Base-by-base conservation (phyloP, 2,329 filamentous ascomycete species). In the Triangularia setosa region DNA sequence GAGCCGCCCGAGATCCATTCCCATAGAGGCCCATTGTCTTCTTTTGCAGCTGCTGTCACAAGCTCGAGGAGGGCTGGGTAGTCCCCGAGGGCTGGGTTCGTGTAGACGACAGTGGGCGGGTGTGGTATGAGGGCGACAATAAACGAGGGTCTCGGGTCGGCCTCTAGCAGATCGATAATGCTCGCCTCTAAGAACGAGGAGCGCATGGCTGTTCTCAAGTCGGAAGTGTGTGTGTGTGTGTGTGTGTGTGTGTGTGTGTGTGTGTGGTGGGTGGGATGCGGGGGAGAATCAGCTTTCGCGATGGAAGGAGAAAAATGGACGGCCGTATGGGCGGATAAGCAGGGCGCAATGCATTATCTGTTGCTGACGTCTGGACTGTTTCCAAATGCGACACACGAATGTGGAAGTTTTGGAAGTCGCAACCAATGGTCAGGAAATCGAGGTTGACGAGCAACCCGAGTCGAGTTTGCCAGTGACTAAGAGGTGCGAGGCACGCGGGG, bases 91-190 rank as follows among this genome's bases (percentile, higher is more conserved):
- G 73, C 73, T 18, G 72, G 72, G 35, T 72, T 75, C n/a, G 71
- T 71, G 65, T 74, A 75, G 53, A 72, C 70, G 21, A 75, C 67
- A 61, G 70, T 67, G n/a, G 70, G 68, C 35, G 63, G 69, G 59
- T 66, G 71, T 65, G 66, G 66, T 56, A 65, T 58, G 27, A 70
- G 63, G 30, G 70, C 69, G 61, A 72, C 69, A 52, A 72, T 70
- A 58, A 73, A 69, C 28, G 77, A 72, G 7, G 78, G 77, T 24
- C 78, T 73, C 25, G 75, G 73, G 64, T 80, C 78, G 62, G 70
- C 72, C 61, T 78, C 73, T 65, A 80, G 73, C 44, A 80, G 69
- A 64, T 79, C 76, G 70, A 77, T 67, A 64, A 78, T 70, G 70
- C 73, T 72, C 65, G 74, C 63, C 59, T 68, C 63, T n/a, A 69